Percentiles rank a stretch among this genome's conserved stretches.
These are phyloP conservation scores for Phytophthora multivora DNA, from an alignment of 352 stramenopile genomes.

Conservation along the genomic window DNA sequence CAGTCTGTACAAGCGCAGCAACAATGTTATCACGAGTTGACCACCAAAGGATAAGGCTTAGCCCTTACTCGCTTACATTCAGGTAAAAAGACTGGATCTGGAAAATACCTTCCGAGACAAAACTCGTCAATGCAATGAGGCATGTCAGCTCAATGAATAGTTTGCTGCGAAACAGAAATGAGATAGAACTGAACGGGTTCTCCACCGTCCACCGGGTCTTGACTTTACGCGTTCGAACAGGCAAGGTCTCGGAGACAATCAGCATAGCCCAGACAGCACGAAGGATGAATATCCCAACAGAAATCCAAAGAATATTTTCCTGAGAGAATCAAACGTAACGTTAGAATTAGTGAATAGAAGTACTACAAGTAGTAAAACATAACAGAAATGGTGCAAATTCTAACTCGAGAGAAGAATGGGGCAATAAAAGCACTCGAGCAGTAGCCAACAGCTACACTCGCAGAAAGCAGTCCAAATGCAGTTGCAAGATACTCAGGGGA, in stretches of 20 bases:
- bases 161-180: slow-evolving; percentile 57
- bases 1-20: slow-evolving; percentile 37
- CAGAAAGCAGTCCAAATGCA: slow-evolving; percentile 63
- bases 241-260: slow-evolving; percentile 64
- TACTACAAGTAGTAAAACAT: too few species aligned
- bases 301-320: slow-evolving; percentile 55
- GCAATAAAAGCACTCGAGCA: slow-evolving; percentile 54
- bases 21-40: not conserved
- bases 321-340: slow-evolving; percentile 16
- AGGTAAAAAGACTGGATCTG: slow-evolving; percentile 63
- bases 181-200: slow-evolving; percentile 59
- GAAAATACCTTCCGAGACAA: slow-evolving; percentile 53
- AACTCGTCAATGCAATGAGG: slow-evolving; percentile 55
- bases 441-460: slow-evolving; percentile 54
- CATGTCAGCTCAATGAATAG: slow-evolving; percentile 67
- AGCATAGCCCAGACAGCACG: slow-evolving; percentile 54
- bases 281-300: slow-evolving; percentile 43
- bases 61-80: slow-evolving; percentile 43
- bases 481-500: slow-evolving; percentile 48
- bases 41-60: too few species aligned
- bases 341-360: slow-evolving; percentile 1
- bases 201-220: slow-evolving; percentile 35
- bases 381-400: slow-evolving; percentile 6
- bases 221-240: slow-evolving; percentile 24
- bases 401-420: slow-evolving; percentile 52